These are phyloP conservation scores for Lupinus albus DNA, from an alignment of 306 rosid genomes.

Conservation along the genomic window DNA sequence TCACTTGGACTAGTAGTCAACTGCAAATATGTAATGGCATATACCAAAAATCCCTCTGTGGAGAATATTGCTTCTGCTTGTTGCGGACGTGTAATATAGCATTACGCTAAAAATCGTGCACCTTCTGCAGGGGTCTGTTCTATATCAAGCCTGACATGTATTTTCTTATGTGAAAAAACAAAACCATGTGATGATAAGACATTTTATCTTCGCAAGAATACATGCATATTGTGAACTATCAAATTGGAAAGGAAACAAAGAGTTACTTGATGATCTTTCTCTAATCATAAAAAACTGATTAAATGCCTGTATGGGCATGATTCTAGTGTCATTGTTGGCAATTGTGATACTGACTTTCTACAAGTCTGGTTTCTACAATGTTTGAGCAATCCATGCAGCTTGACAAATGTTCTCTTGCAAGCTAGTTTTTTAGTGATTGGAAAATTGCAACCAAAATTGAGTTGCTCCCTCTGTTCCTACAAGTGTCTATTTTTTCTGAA, in stretches of 20 bases:
- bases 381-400: neutral
- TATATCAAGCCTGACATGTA: slow-evolving; percentile 3
- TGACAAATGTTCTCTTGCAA: slow-evolving; percentile 12
- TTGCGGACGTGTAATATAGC: slow-evolving; percentile 15
- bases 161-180: slow-evolving; percentile 10
- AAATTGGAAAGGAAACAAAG: neutral
- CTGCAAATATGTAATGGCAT: neutral
- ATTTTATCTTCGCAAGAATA: neutral
- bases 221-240: slow-evolving; percentile 5
- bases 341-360: neutral
- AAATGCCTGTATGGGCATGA: neutral
- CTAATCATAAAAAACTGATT: neutral
- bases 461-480: no score
- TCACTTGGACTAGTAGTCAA: slow-evolving; percentile 2
- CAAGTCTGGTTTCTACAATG: neutral
- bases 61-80: slow-evolving; percentile 27
- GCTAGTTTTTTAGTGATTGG: neutral
- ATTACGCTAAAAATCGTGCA: neutral
- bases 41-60: slow-evolving; percentile 5
- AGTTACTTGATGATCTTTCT: neutral
- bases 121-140: neutral
- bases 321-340: slow-evolving; percentile 8
- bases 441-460: neutral
- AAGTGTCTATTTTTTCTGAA: no score
- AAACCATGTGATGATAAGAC: neutral